Evolutionary conservation across 139 green algal species (phyloP).

Genomic region (Coelastrella sp.): DNA sequence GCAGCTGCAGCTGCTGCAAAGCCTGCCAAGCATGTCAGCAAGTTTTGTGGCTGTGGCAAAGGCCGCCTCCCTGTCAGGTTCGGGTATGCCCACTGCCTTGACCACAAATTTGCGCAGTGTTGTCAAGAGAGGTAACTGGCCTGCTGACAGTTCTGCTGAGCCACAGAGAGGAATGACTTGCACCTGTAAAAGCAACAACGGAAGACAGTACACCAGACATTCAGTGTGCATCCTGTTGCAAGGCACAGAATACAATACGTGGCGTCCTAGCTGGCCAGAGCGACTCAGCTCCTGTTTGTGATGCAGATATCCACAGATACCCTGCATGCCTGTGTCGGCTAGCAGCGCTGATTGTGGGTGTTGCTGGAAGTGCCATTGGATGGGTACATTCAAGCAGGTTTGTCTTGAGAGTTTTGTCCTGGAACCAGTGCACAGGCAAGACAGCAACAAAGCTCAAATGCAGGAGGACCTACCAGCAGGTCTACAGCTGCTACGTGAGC

Average conservation of each 20-base stretch:
- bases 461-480: conserved; percentile 34
- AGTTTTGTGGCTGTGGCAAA: background rate
- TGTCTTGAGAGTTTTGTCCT: background rate
- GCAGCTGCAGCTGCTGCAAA: background rate
- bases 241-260: too few relatives aligned
- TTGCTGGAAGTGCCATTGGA: too few relatives aligned
- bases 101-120: conserved; percentile 47
- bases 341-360: too few relatives aligned
- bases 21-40: conserved; percentile 2
- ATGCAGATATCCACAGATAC: too few relatives aligned
- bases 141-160: background rate
- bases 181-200: background rate
- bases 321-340: too few relatives aligned
- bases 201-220: background rate
- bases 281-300: too few relatives aligned
- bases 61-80: conserved; percentile 13
- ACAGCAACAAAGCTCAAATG: background rate
- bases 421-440: background rate
- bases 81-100: background rate
- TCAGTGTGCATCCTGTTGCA: too few relatives aligned
- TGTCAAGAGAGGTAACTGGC: conserved; percentile 23
- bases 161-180: conserved; percentile 21
- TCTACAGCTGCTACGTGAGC: conserved; percentile 30
- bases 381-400: background rate
- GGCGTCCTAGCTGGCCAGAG: too few relatives aligned